phyloP scores from a whole-genome alignment of 2,329 filamentous ascomycete genomes.

The Penicillium hordei region DNA sequence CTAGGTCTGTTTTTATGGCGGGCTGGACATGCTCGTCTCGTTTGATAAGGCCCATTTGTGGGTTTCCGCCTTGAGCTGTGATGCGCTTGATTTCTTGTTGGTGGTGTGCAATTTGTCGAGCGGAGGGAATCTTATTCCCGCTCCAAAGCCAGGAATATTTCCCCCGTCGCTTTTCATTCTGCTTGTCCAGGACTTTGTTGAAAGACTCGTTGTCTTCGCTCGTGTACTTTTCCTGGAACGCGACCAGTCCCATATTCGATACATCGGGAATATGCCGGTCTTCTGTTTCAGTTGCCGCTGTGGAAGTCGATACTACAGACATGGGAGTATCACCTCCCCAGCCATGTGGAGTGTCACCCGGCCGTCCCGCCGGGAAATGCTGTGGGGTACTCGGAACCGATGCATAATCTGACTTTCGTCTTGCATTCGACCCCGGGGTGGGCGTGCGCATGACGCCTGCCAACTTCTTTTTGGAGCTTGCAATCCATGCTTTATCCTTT shows the following conservation, averaged over 20 bases:
- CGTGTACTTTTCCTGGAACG: constrained; percentile 90
- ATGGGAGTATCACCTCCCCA: constrained; percentile 73
- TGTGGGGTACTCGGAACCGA: constrained; percentile 57
- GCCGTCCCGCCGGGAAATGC: constrained; percentile 30
- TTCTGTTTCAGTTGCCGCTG: constrained; percentile 34
- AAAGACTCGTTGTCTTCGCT: constrained; percentile 98
- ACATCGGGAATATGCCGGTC: constrained; percentile 59
- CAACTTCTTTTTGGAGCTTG: constrained; percentile 70
- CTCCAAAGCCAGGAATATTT: constrained; percentile 89
- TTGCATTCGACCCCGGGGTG: constrained; percentile 59
- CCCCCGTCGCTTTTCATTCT: constrained; percentile 79
- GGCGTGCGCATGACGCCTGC: constrained; percentile 76
- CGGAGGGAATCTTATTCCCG: constrained; percentile 73
- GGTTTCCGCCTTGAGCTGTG: constrained; percentile 60
- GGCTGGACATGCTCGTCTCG: constrained; percentile 41
- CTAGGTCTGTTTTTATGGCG: constrained; percentile 61
- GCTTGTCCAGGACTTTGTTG: constrained; percentile 84
- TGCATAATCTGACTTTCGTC: constrained; percentile 12
- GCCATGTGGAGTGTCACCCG: constrained; percentile 39
- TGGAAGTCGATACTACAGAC: constrained; percentile 51
- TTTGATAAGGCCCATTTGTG: constrained; percentile 51
- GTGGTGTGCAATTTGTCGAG: constrained; percentile 60
- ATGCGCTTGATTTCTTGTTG: constrained; percentile 67
- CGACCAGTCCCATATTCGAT: constrained; percentile 72
- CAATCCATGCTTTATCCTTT: constrained; percentile 80